phyloP scores from a whole-genome alignment of 768 basidiomycete species.

The Clitopilus hobsonii region DNA sequence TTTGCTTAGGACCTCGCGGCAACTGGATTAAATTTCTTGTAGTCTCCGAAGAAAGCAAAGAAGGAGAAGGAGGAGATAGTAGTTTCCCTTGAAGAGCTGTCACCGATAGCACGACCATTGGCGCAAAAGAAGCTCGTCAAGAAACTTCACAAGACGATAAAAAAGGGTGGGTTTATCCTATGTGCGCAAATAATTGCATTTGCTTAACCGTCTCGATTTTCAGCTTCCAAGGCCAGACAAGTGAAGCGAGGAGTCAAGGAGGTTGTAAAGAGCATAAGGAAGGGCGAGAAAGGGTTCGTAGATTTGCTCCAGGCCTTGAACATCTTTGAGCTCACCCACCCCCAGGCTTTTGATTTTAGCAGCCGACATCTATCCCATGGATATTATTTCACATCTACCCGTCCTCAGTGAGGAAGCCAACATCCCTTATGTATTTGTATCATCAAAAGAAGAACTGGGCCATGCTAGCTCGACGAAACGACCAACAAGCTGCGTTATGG shows the following conservation, averaged over 20 bases:
- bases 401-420: slow-evolving; percentile 90
- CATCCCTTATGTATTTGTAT: slow-evolving; percentile 85
- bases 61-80: slow-evolving; percentile 62
- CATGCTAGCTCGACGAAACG: slow-evolving; percentile 95
- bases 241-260: slow-evolving; percentile 98
- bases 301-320: slow-evolving; percentile 1
- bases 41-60: slow-evolving; percentile 57
- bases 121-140: slow-evolving; percentile 92
- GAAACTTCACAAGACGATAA: slow-evolving; percentile 92
- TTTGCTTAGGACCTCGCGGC: slow-evolving; percentile 6
- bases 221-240: slow-evolving; percentile 91
- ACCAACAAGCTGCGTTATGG: slow-evolving; percentile 96
- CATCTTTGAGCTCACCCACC: neutral
- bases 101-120: slow-evolving; percentile 91
- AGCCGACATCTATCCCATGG: slow-evolving; percentile 95
- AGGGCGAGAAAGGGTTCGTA: slow-evolving; percentile 92
- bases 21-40: slow-evolving; percentile 1
- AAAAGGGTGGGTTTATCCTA: slow-evolving; percentile 57
- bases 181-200: neutral
- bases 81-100: slow-evolving; percentile 76
- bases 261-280: slow-evolving; percentile 94
- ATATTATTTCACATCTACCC: slow-evolving; percentile 97
- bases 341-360: slow-evolving; percentile 84
- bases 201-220: slow-evolving; percentile 3
- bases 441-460: slow-evolving; percentile 94